phyloP scores from a whole-genome alignment of 768 basidiomycete genomes.

The Sutorius australiensis region DNA sequence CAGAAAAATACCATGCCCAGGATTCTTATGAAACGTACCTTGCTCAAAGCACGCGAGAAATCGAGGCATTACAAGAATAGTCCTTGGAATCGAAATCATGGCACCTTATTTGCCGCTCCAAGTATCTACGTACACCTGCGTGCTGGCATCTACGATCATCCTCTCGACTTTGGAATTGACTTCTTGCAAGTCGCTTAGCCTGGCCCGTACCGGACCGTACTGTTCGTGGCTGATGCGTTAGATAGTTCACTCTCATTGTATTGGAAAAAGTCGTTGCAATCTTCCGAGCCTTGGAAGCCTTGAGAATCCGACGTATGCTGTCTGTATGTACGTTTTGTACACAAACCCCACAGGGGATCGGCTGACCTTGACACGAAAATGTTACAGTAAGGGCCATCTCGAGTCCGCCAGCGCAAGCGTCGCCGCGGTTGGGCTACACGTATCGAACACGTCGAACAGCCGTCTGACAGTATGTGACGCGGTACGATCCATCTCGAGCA shows the following conservation, averaged over 20 bases:
- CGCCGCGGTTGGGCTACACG: neutral
- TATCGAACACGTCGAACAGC: neutral
- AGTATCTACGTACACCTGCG: neutral
- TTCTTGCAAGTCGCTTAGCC: too few relatives aligned
- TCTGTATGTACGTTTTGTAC: too few relatives aligned
- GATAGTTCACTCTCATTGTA: too few relatives aligned
- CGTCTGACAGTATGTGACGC: neutral
- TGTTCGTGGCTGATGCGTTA: neutral
- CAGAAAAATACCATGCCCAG: constrained; percentile 46
- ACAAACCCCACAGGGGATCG: too few relatives aligned
- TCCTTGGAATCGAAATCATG: neutral
- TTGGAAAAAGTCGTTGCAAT: too few relatives aligned
- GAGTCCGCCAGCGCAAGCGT: neutral
- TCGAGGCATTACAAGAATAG: constrained; percentile 64
- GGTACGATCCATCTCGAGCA: neutral
- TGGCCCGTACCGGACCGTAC: too few relatives aligned
- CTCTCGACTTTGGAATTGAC: too few relatives aligned
- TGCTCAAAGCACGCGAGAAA: constrained; percentile 53
- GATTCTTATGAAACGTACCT: constrained; percentile 62
- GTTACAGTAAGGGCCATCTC: neutral
- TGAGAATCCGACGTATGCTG: too few relatives aligned
- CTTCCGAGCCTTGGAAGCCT: too few relatives aligned
- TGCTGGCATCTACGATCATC: too few relatives aligned
- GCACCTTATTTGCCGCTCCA: neutral
- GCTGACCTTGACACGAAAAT: too few relatives aligned